These are phyloP conservation scores for Diphasiastrum complanatum DNA, from an alignment of 83 land plant genomes.

Conservation along the genomic window DNA sequence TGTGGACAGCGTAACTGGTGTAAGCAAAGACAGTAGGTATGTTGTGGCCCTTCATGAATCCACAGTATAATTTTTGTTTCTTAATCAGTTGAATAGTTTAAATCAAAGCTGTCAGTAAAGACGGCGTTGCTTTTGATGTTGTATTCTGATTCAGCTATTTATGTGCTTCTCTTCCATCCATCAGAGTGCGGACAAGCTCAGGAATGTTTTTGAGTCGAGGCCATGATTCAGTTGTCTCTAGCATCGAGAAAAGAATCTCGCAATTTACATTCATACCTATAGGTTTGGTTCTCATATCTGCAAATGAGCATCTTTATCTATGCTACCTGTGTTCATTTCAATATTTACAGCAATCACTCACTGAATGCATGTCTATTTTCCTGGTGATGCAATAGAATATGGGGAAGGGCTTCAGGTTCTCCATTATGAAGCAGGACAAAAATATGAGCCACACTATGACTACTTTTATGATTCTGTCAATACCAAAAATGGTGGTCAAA, in stretches of 20 bases:
- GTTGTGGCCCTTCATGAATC: neutral
- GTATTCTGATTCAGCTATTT: neutral
- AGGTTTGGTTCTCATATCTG: too few relatives aligned
- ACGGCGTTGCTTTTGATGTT: neutral
- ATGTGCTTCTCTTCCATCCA: neutral
- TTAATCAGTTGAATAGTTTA: neutral
- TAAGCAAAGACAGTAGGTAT: slow-evolving; percentile 24
- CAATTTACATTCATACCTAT: slow-evolving; percentile 33
- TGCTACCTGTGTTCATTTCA: too few relatives aligned
- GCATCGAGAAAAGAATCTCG: slow-evolving; percentile 42
- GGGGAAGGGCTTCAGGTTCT: slow-evolving; percentile 6
- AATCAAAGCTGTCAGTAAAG: neutral
- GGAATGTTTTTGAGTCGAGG: slow-evolving; percentile 38
- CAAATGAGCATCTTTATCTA: too few relatives aligned
- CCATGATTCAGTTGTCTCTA: slow-evolving; percentile 31
- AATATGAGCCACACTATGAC: slow-evolving; percentile 3
- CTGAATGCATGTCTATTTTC: neutral
- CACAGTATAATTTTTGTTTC: neutral
- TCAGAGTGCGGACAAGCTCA: slow-evolving; percentile 49
- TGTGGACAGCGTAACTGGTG: slow-evolving; percentile 28
- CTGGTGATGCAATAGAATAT: neutral
- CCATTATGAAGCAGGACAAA: slow-evolving; percentile 2
- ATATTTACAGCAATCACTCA: too few relatives aligned
- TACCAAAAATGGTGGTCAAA: slow-evolving; percentile 5
- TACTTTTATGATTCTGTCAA: neutral